Evolutionary conservation across 768 basidiomycete species (phyloP).

Genomic region (Lactarius akahatsu): DNA sequence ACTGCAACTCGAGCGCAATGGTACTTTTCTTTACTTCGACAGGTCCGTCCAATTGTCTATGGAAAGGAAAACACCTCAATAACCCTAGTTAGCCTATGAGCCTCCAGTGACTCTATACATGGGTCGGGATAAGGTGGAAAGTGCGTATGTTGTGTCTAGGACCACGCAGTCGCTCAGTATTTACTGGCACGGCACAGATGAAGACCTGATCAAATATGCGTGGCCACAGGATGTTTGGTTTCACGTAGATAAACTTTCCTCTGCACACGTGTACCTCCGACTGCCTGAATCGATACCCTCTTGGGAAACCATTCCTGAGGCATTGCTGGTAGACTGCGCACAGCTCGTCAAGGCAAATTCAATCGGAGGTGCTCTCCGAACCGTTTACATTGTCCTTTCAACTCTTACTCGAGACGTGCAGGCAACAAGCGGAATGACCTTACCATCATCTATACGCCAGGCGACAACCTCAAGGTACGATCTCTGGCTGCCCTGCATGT

Average conservation of each 20-base stretch:
- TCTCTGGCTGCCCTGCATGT: not conserved
- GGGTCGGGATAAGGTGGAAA: conserved; percentile 97
- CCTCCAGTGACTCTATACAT: conserved; percentile 82
- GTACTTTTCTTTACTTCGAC: conserved; percentile 30
- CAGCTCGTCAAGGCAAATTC: conserved; percentile 98
- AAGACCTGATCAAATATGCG: conserved; percentile 91
- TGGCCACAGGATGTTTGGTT: conserved; percentile 92
- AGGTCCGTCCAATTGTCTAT: conserved; percentile 16
- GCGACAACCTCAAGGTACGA: conserved; percentile 83
- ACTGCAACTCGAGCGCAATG: conserved; percentile 13
- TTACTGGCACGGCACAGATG: conserved; percentile 54
- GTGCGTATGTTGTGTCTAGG: conserved; percentile 45
- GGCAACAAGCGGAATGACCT: conserved; percentile 96
- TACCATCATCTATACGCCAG: conserved; percentile 92
- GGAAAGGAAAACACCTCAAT: not conserved
- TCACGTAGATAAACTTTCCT: conserved; percentile 97
- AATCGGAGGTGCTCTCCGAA: conserved; percentile 69
- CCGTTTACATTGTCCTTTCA: not conserved
- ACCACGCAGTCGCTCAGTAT: not conserved
- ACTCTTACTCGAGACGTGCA: conserved; percentile 34
- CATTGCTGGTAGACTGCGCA: conserved; percentile 78
- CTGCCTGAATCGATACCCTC: conserved; percentile 68
- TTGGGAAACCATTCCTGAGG: conserved; percentile 89
- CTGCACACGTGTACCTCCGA: conserved; percentile 95
- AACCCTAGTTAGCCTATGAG: conserved; percentile 44